A percentile compares a stretch with the other conserved stretches of the same genome.
These are phyloP conservation scores for Aspergillus hiratsukae DNA, from an alignment of 2,329 filamentous ascomycete genomes.

Conservation along the genomic window DNA sequence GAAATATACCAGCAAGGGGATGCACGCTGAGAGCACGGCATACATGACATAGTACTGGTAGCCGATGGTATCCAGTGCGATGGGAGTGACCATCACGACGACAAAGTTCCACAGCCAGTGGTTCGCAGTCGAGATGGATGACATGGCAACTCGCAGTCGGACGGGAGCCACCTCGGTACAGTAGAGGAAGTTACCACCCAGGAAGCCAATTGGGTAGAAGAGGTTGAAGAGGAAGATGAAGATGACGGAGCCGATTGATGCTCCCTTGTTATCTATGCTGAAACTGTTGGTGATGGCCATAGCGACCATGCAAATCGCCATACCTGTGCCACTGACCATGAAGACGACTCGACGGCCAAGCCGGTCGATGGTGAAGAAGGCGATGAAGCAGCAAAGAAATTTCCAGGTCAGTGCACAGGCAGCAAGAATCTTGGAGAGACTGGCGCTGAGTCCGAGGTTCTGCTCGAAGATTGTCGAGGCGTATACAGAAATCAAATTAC, in stretches of 20 bases:
- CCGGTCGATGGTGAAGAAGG: constrained; percentile 50
- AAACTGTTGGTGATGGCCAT: constrained; percentile 38
- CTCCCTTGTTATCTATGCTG: constrained; percentile 11
- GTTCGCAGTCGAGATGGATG: constrained; percentile 59
- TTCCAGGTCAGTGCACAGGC: constrained; percentile 54
- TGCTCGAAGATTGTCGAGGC: constrained; percentile 15
- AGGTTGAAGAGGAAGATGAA: constrained; percentile 60
- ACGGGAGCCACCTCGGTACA: constrained; percentile 48
- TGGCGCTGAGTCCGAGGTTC: constrained; percentile 10
- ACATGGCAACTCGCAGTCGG: constrained; percentile 49
- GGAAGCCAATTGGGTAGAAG: constrained; percentile 59
- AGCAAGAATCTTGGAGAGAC: constrained; percentile 34
- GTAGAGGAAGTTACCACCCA: constrained; percentile 53
- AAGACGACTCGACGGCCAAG: constrained; percentile 50
- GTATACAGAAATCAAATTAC: constrained; percentile 16
- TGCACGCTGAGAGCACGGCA: constrained; percentile 39
- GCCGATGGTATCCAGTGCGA: constrained; percentile 51
- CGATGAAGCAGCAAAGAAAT: constrained; percentile 49
- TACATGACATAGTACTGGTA: constrained; percentile 53
- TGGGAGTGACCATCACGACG: constrained; percentile 61
- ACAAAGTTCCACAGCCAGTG: constrained; percentile 59
- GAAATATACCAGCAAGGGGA: constrained; percentile 50
- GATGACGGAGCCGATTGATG: constrained; percentile 14
- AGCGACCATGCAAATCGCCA: constrained; percentile 55
- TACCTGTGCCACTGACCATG: constrained; percentile 50